A percentile compares a stretch with the other conserved stretches of the same genome.
Conservation (phyloP, 140 eudicot species). For the Stevia rebaudiana region DNA sequence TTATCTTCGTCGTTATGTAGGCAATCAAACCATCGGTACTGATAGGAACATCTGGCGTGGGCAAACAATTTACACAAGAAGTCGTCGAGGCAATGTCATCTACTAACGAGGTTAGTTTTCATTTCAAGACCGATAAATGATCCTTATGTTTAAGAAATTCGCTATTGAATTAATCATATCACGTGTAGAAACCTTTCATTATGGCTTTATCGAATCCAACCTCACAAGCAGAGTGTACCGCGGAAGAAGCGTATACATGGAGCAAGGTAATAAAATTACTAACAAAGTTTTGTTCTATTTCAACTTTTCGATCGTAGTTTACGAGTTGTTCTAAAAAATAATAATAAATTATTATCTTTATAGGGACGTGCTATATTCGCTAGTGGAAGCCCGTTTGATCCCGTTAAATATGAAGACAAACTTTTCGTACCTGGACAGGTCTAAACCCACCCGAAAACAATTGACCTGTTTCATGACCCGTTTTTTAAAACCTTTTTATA, state of each 20-base stretch:
- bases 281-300: background rate
- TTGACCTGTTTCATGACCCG: background rate
- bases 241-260: conserved; percentile 96
- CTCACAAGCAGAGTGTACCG: conserved; percentile 90
- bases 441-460: conserved; percentile 13
- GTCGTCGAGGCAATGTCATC: conserved; percentile 85
- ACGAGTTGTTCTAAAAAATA: too few relatives aligned
- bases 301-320: too few relatives aligned
- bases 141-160: background rate
- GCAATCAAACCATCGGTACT: conserved; percentile 81
- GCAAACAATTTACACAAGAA: conserved; percentile 81
- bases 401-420: conserved; percentile 57
- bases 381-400: conserved; percentile 93
- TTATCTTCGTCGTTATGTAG: conserved; percentile 32
- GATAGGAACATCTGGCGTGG: conserved; percentile 92
- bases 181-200: conserved; percentile 78
- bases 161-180: conserved; percentile 4
- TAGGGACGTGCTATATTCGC: conserved; percentile 88
- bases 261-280: conserved; percentile 48
- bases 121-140: conserved; percentile 3
- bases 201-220: conserved; percentile 92
- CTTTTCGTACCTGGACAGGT: conserved; percentile 90
- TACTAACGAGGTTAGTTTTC: conserved; percentile 61
- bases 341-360: too few relatives aligned
- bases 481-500: background rate